Base-by-base conservation (phyloP, 345 rosid species). In the Arabis alpina region DNA sequence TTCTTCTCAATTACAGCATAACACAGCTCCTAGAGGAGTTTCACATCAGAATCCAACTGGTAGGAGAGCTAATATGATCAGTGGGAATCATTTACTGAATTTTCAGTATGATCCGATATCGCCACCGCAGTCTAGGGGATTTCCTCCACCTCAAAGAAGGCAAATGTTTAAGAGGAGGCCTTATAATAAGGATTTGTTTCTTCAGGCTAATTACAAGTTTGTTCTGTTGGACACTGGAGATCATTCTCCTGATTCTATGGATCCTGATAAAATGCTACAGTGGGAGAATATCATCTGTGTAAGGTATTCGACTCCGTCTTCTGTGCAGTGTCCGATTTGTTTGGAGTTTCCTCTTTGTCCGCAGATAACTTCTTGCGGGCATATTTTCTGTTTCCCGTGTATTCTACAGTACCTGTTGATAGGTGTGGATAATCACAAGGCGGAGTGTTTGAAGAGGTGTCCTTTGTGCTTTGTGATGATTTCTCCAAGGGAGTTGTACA, bases 341-440 rank as follows among this genome's bases (percentile, higher is more conserved):
- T 80, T 94, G 88, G 99, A 89, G 54, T 54, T 77, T 59, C 99
- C 99, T 77, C 78, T 91, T 1, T 94, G 99, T 74, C 90, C 99
- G 1, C 99, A 94, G 68, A 89, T 94, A 60, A 94, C 99, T 57
- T 83, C 93, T 0, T 94, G 99, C 57, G 99, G 99, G n/a, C 99
- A 91, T 68, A 85, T 94, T 5, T 93, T 89, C 83, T 94, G 99
- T 80, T 91, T 94, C 77, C 97, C 97, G 0, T 94, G 99, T 74
- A 77, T 94, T 66, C 82, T 94, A 28, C 90, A 72, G 58, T 94
- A 94, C 62, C 75, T 94, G 79, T 75, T 82, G 62, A 89, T 85
- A 76, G 99, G 87, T 24, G 81, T 82, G 76, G 93, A 85, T 69
- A 82, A 85, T 68, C 84, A 87, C 55, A 84, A 79, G 79, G 82